Conservation (phyloP, 768 basidiomycete genomes). For the Pleurotus giganteus region DNA sequence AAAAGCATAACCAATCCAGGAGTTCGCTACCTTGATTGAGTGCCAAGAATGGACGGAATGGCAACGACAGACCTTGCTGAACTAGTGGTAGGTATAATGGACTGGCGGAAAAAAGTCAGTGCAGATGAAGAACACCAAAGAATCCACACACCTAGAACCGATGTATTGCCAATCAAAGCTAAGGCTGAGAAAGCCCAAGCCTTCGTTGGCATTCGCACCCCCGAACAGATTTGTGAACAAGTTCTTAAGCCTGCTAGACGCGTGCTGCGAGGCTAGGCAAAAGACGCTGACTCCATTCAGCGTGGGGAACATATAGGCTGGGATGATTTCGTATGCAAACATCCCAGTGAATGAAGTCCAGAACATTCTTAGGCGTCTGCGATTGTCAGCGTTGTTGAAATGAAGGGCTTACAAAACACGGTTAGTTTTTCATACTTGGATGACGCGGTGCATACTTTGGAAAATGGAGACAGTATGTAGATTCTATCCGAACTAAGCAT, state of each 20-base stretch:
- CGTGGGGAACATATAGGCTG: slow-evolving; percentile 61
- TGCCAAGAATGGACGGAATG: not conserved
- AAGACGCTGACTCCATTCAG: slow-evolving; percentile 59
- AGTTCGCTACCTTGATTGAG: slow-evolving; percentile 35
- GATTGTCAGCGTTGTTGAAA: slow-evolving; percentile 41
- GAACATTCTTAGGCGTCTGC: slow-evolving; percentile 52
- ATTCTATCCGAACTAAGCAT: slow-evolving; percentile 30
- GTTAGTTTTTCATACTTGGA: not conserved
- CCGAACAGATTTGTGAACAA: slow-evolving; percentile 66
- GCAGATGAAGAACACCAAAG: not conserved
- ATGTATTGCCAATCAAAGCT: slow-evolving; percentile 72
- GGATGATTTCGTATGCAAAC: slow-evolving; percentile 52
- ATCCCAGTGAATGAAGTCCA: slow-evolving; percentile 50
- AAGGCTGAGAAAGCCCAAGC: slow-evolving; percentile 56
- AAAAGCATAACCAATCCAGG: slow-evolving; percentile 51
- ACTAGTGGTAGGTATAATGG: slow-evolving; percentile 38
- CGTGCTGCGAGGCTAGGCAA: slow-evolving; percentile 56
- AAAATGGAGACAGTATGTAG: slow-evolving; percentile 59
- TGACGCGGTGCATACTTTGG: slow-evolving; percentile 35
- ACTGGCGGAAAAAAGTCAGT: not conserved
- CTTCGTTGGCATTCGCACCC: slow-evolving; percentile 65
- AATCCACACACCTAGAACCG: slow-evolving; percentile 33
- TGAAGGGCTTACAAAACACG: slow-evolving; percentile 38
- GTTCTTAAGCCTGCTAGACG: slow-evolving; percentile 38
- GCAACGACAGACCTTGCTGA: slow-evolving; percentile 44